These are phyloP conservation scores for Starmerella riodocensis DNA, from an alignment of 805 yeast species.

Conservation along the genomic window DNA sequence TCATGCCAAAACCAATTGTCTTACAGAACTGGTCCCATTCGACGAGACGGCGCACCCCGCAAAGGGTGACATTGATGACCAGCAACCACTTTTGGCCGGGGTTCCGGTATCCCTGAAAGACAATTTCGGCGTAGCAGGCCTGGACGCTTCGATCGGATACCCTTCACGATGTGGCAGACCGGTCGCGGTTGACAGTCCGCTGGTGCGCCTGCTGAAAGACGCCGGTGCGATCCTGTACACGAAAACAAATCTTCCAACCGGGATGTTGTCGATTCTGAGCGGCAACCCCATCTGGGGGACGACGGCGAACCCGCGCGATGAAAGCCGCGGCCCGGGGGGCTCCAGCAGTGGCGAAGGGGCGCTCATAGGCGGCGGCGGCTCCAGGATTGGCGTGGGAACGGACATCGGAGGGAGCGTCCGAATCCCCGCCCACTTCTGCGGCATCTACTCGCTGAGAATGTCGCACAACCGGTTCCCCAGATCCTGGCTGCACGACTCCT, in stretches of 20 bases:
- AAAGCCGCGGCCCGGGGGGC: slow-evolving; percentile 38
- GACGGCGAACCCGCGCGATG: slow-evolving; percentile 37
- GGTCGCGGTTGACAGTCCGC: slow-evolving; percentile 30
- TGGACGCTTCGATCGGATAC: slow-evolving; percentile 40
- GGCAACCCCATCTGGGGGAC: slow-evolving; percentile 41
- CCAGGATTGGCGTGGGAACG: slow-evolving; percentile 40
- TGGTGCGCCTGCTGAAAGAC: slow-evolving; percentile 34
- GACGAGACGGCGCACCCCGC: slow-evolving; percentile 38
- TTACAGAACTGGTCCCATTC: slow-evolving; percentile 47
- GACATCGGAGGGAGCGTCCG: slow-evolving; percentile 47
- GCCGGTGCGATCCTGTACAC: slow-evolving; percentile 44
- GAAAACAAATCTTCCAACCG: slow-evolving; percentile 44
- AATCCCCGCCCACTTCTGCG: slow-evolving; percentile 40
- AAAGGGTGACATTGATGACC: slow-evolving; percentile 46
- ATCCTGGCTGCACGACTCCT: slow-evolving; percentile 27
- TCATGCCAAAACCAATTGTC: slow-evolving; percentile 44
- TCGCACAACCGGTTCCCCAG: slow-evolving; percentile 40
- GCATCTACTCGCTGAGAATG: slow-evolving; percentile 39
- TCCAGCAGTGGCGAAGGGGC: slow-evolving; percentile 45
- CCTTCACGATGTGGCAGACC: slow-evolving; percentile 34
- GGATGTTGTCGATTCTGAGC: slow-evolving; percentile 42
- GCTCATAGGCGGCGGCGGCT: slow-evolving; percentile 35
- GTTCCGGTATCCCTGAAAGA: slow-evolving; percentile 51
- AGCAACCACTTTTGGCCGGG: no score
- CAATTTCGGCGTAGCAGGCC: slow-evolving; percentile 38